phyloP scores from a whole-genome alignment of 768 basidiomycete species.

The Collybiopsis luxurians region DNA sequence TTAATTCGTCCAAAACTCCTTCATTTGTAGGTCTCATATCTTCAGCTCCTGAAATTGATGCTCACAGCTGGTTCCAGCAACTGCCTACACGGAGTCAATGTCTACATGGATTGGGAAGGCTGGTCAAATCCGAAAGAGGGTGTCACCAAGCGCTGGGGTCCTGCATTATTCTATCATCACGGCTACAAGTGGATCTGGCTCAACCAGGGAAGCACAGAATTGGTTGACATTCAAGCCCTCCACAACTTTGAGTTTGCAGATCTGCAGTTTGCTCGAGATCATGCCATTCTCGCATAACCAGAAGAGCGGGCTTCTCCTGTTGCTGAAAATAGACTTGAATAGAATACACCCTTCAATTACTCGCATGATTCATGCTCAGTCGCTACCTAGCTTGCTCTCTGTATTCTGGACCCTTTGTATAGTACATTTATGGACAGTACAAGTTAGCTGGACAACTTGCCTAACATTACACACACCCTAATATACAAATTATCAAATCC shows the following conservation, averaged over 20 bases:
- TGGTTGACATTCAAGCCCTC: slow-evolving; percentile 31
- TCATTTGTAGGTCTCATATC: slow-evolving; percentile 40
- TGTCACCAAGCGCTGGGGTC: slow-evolving; percentile 39
- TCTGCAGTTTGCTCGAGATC: slow-evolving; percentile 21
- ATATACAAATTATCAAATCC: no score
- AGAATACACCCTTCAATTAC: no score
- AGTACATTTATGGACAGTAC: no score
- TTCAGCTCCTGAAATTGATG: background rate
- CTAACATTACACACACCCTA: no score
- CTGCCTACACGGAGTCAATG: slow-evolving; percentile 38
- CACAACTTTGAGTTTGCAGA: slow-evolving; percentile 38
- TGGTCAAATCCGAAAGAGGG: slow-evolving; percentile 40
- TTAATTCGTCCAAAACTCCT: slow-evolving; percentile 43
- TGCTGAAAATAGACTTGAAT: background rate
- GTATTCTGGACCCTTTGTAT: no score
- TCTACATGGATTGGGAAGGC: slow-evolving; percentile 44
- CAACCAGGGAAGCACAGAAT: slow-evolving; percentile 28
- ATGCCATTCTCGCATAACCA: slow-evolving; percentile 1
- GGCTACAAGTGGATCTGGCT: slow-evolving; percentile 54
- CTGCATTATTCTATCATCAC: slow-evolving; percentile 42
- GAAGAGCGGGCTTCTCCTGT: background rate
- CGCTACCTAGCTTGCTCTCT: no score
- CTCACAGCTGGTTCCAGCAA: slow-evolving; percentile 29
- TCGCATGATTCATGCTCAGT: no score
- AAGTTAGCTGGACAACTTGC: no score